These are phyloP conservation scores for Pythium plurisporium DNA, from an alignment of 352 stramenopile species.

Conservation along the genomic window DNA sequence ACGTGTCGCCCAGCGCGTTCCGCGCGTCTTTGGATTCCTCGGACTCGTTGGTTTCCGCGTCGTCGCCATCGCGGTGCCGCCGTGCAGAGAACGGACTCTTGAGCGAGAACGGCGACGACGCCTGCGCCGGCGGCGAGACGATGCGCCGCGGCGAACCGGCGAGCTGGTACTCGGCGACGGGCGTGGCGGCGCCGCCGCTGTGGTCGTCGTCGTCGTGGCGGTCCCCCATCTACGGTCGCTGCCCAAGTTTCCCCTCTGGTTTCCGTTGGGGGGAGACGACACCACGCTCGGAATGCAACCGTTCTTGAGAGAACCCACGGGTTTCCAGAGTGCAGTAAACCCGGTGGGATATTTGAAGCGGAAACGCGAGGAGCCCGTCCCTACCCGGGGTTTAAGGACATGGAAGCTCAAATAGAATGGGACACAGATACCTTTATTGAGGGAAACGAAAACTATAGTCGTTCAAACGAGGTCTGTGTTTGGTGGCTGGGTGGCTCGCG, in stretches of 20 bases:
- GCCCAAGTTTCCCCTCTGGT: background rate
- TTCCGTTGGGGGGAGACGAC: too few species aligned
- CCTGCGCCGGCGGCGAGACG: background rate
- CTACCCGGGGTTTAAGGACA: too few species aligned
- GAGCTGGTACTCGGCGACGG: conserved; percentile 25
- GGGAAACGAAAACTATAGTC: background rate
- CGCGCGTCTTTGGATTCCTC: background rate
- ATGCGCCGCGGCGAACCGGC: conserved; percentile 14
- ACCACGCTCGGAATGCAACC: too few species aligned
- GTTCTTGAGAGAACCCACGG: too few species aligned
- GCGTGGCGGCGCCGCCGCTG: conserved; percentile 12
- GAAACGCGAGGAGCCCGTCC: too few species aligned
- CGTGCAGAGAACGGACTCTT: conserved; percentile 9
- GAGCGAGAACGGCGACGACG: conserved; percentile 8
- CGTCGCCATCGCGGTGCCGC: background rate
- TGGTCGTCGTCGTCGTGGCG: conserved; percentile 7
- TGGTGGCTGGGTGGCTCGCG: background rate
- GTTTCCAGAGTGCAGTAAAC: too few species aligned
- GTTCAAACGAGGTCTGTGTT: background rate
- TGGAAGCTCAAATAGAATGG: too few species aligned
- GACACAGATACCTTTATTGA: too few species aligned
- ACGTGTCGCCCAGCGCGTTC: conserved; percentile 5
- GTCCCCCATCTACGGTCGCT: conserved; percentile 8
- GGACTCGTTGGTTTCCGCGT: conserved; percentile 1
- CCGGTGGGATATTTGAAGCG: too few species aligned